Evolutionary conservation across 1,284 basidiomycete genomes (phyloP), one percentile per base, ranked within the genome.

Genomic region (Coniophora puteana): DNA sequence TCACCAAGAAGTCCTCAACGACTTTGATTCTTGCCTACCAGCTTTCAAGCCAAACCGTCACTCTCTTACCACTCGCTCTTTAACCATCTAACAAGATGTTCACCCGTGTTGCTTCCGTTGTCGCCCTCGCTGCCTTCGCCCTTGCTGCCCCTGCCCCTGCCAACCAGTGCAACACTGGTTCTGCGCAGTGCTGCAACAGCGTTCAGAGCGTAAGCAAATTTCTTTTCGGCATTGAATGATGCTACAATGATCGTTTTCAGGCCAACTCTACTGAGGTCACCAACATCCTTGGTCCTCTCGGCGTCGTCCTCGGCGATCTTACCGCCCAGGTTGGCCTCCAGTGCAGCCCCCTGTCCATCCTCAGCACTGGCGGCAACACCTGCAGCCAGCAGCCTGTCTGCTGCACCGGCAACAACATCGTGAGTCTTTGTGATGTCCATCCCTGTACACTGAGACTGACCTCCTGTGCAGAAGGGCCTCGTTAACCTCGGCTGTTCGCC

Each of bases 311-410:
- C 18, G 33, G 33, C 8, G 8, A 8, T 14, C 17, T 35, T 21
- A 35, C 33, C 20, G 33, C 17, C 21, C 33, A 35, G 23, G 33
- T 35, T 14, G 33, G 33, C 14, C 10, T 35, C 8, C n/a, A 23
- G 13, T 35, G 33, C 18, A 20, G 17, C 23, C 33, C 33, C 7
- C 8, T 35, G 17, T 10, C 8, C 21, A 35, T 35, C 21, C 17
- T 5, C 8, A 12, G n/a, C 14, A 14, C 17, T 13, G 8, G 5
- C 5, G 33, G 33, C 8, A 13, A 14, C 8, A 35, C 33, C 33
- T 35, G 33, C 33, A 23, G 23, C 33, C 33, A 35, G 21, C n/a
- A 35, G 33, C 33, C 33, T 20, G 33, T 35, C 21, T 35, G 33
- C 33, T 35, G 33, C 33, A 35, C 33, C 20, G 18, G 20, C 16